Conservation (phyloP, 805 yeast genomes). For the Nakazawaea molendinolei region DNA sequence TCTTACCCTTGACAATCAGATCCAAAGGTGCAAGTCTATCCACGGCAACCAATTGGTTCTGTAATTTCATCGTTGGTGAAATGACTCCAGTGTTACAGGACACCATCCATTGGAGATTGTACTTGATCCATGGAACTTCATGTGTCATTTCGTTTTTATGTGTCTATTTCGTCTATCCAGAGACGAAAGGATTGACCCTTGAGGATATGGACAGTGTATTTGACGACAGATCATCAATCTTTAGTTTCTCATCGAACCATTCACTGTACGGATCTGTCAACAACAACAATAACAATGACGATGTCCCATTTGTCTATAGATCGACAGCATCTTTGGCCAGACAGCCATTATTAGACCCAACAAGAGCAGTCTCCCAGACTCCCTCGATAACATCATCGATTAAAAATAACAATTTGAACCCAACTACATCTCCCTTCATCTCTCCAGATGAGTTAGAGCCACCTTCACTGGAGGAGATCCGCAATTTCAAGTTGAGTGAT, state of each 20-base stretch:
- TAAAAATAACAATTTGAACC: constrained; percentile 2
- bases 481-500: constrained; percentile 28
- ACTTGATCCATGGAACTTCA: constrained; percentile 59
- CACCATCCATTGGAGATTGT: constrained; percentile 68
- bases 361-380: constrained; percentile 1
- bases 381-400: constrained; percentile 14
- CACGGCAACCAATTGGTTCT: constrained; percentile 87
- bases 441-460: constrained; percentile 27
- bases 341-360: constrained; percentile 17
- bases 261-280: constrained; percentile 6
- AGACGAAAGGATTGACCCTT: constrained; percentile 79
- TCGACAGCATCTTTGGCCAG: constrained; percentile 20
- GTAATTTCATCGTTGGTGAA: constrained; percentile 87
- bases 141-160: constrained; percentile 69
- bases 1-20: constrained; percentile 72
- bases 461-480: constrained; percentile 28
- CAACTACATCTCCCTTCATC: constrained; percentile 16
- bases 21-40: constrained; percentile 85
- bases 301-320: constrained; percentile 12
- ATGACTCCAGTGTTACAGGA: constrained; percentile 80
- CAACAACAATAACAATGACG: constrained; percentile 10
- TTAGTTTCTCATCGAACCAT: constrained; percentile 2
- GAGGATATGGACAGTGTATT: constrained; percentile 92
- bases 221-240: constrained; percentile 47
- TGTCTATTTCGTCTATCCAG: constrained; percentile 74